Evolutionary conservation across 129 eudicot genomes (phyloP), one percentile per base, ranked within the genome.

Genomic region (Flaveria bidentis): DNA sequence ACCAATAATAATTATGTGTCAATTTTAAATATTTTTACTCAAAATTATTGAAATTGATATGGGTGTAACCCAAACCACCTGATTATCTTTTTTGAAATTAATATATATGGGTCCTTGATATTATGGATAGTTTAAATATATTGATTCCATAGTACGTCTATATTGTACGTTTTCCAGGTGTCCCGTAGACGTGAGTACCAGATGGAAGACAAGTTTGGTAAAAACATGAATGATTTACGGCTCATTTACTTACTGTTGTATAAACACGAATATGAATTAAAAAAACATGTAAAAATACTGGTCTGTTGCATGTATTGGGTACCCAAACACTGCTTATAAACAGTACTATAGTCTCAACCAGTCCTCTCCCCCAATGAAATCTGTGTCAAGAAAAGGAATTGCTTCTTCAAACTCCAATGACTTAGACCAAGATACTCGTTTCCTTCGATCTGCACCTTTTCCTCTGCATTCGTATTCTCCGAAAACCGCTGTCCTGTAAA

Each of bases 381-480:
- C 45, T 58, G 84, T 81, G 60, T 83, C 89, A 18, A 89, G 80
- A 75, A 79, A 91, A 15, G 86, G 90, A 73, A 75, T 75, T 45
- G 86, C 97, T 65, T 89, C 88, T 1, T 16, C 9, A 61, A 73
- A 65, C 42, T 39, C 84, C 30, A 91, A 71, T 5, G 87, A 84
- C 76, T 84, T 89, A 1, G 97, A 84, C 97, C 94, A 89, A 6
- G 82, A 64, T 3, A 80, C 98, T 25, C 94, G 56, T 49, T 76
- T 52, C 28, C 49, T 81, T 67, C 89, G 82, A 56, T 89, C 83
- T 22, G 99, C 97, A 33, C 99, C 99, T 75, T 71, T 82, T 20
- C 99, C 99, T 49, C 72, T 86, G 82, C 96, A 87, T 67, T 81
- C 69, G 33, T 73, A 91, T 69, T 95, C 99, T 50, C 99, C 97